Conservation (phyloP, 148 eudicot genomes). For the Rhododendron ovatum region DNA sequence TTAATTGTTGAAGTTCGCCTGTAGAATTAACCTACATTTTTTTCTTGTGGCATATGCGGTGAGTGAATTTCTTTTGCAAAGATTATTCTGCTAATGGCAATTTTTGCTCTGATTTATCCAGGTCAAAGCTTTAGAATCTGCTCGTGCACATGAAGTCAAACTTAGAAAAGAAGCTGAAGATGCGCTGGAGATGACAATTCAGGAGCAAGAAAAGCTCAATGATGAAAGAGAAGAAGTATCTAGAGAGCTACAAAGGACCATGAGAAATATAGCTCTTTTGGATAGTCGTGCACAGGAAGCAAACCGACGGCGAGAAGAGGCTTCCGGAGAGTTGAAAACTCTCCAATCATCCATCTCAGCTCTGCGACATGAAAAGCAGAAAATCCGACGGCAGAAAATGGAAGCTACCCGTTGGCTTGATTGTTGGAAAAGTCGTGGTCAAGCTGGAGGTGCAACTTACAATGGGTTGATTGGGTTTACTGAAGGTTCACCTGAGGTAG, state of each 20-base stretch:
- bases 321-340: conserved; percentile 52
- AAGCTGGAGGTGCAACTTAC: conserved; percentile 21
- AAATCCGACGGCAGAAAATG: conserved; percentile 49
- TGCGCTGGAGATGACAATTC: conserved; percentile 35
- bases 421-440: conserved; percentile 55
- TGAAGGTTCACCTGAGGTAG: conserved; percentile 38
- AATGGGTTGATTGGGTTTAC: conserved; percentile 25
- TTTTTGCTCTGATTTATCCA: conserved; percentile 18
- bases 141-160: conserved; percentile 39
- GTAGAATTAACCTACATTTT: not conserved
- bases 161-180: conserved; percentile 57
- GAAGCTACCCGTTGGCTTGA: conserved; percentile 76
- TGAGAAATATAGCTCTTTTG: conserved; percentile 63
- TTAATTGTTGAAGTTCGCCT: not conserved
- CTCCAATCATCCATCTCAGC: conserved; percentile 49
- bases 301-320: conserved; percentile 56
- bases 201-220: conserved; percentile 54
- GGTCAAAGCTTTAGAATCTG: conserved; percentile 53
- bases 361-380: conserved; percentile 54
- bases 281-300: conserved; percentile 63
- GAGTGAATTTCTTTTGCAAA: not conserved
- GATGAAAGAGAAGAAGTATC: conserved; percentile 42
- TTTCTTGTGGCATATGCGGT: not conserved
- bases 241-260: conserved; percentile 53
- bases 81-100: not conserved